These are phyloP conservation scores for Tagetes erecta DNA, from an alignment of 129 eudicot species.

Conservation along the genomic window DNA sequence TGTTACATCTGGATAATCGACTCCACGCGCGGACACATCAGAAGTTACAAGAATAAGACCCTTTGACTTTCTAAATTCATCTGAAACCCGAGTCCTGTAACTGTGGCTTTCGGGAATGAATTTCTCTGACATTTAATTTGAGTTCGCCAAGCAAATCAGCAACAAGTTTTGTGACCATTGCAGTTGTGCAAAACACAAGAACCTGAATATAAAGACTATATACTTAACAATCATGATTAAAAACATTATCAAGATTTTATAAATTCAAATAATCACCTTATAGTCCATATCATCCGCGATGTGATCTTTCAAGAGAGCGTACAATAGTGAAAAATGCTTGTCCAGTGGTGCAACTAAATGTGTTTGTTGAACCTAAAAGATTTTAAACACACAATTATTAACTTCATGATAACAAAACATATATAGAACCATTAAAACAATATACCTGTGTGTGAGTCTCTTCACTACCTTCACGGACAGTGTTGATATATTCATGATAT, in stretches of 20 bases:
- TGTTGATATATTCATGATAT: slow-evolving; percentile 83
- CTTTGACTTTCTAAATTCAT: slow-evolving; percentile 87
- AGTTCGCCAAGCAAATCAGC: slow-evolving; percentile 87
- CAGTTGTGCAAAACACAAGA: slow-evolving; percentile 98
- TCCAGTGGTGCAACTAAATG: slow-evolving; percentile 86
- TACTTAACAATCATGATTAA: background rate
- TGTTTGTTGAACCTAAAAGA: slow-evolving; percentile 76
- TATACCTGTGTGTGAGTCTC: slow-evolving; percentile 90
- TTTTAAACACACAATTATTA: background rate
- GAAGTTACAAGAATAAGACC: slow-evolving; percentile 96
- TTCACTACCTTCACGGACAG: slow-evolving; percentile 74
- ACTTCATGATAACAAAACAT: slow-evolving; percentile 11
- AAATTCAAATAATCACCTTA: slow-evolving; percentile 49
- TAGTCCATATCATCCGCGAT: slow-evolving; percentile 83
- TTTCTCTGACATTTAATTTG: slow-evolving; percentile 86
- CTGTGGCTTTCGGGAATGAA: slow-evolving; percentile 95
- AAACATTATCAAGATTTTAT: background rate
- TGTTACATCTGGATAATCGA: slow-evolving; percentile 98
- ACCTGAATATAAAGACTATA: slow-evolving; percentile 46
- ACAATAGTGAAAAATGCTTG: no score
- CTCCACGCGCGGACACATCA: slow-evolving; percentile 99
- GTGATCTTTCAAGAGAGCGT: slow-evolving; percentile 77
- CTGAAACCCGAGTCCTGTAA: slow-evolving; percentile 85
- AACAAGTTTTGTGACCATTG: slow-evolving; percentile 85
- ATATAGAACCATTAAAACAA: background rate